These are phyloP conservation scores for Pythium phragmitis DNA, from an alignment of 352 stramenopile genomes.

Conservation along the genomic window DNA sequence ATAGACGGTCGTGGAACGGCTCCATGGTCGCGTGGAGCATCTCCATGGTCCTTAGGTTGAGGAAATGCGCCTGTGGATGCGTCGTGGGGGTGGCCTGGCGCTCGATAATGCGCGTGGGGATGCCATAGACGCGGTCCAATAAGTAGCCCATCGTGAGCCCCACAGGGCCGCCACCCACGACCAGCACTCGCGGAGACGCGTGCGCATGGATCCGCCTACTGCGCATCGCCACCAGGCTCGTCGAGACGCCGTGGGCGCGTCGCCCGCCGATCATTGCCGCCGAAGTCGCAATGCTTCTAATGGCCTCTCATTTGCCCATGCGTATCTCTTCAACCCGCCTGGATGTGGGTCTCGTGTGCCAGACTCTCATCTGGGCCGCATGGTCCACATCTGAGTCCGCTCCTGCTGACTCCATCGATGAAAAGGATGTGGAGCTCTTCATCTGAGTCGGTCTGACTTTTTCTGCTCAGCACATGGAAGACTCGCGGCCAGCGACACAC, in stretches of 20 bases:
- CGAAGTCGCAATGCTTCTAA: constrained; percentile 4
- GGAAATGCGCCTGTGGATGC: constrained; percentile 94
- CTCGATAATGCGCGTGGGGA: constrained; percentile 77
- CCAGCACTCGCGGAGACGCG: constrained; percentile 45
- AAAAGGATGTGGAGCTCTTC: not conserved
- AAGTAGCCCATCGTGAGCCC: constrained; percentile 65
- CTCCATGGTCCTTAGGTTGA: constrained; percentile 95
- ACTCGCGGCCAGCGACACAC: not conserved
- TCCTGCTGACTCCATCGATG: not conserved
- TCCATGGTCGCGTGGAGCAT: constrained; percentile 83
- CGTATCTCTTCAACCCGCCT: constrained; percentile 31
- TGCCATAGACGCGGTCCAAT: constrained; percentile 67
- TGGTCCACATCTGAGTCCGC: constrained; percentile 18
- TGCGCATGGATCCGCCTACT: constrained; percentile 10
- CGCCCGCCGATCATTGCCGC: not conserved
- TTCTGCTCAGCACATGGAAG: not conserved
- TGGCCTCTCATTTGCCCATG: constrained; percentile 6
- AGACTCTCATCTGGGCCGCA: not conserved
- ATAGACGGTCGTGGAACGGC: constrained; percentile 66
- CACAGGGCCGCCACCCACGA: constrained; percentile 74
- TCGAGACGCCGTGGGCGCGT: not conserved
- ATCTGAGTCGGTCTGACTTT: constrained; percentile 18
- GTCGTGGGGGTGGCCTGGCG: constrained; percentile 65
- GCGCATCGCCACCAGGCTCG: not conserved
- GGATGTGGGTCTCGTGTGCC: not conserved